Evolutionary conservation across 257 asterid species (phyloP), one percentile per base, ranked within the genome.

Genomic region (Lithospermum erythrorhizon): DNA sequence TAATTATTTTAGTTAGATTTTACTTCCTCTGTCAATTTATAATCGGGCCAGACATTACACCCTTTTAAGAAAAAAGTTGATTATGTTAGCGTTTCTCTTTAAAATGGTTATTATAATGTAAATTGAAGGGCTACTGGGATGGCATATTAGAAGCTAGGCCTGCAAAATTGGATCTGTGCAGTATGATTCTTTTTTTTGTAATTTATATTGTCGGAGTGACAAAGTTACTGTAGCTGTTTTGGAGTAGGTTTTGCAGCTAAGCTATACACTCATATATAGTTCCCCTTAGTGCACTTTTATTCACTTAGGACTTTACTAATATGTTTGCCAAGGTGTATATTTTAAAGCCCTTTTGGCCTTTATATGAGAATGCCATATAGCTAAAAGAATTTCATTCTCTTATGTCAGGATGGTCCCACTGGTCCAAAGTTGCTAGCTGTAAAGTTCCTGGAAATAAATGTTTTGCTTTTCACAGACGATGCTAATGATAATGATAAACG

Each of bases 401-500:
- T 70, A 63, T 76, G 78, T 68, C 77, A 93, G 98, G 91, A 61
- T 61, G 89, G 78, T 70, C 59, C 94, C 65, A 83, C 81, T 73
- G 94, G 91, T 59, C 70, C 77, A n/a, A 89, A 89, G 81, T 72
- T 93, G 82, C 74, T 84, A 78, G 86, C 83, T 2, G 54, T 83
- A 65, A 93, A 93, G 79, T 93, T 89, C 73, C 74, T 93, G 58
- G 98, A 93, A 62, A 83, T 67, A 55, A 83, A 70, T 68, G 63
- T 89, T 59, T 64, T 89, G 66, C 80, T 76, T 75, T 84, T 89
- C 74, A 82, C 98, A 27, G 67, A 74, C 69, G 87, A 87, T 69
- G 62, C 84, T 59, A 80, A 72, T 70, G 90, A 84, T 66, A 69
- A 78, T 68, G 89, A 79, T 68, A 69, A 74, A 53, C 63, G 41